Conservation (phyloP, 1,284 basidiomycete species). For the Wolfiporia cocos region DNA sequence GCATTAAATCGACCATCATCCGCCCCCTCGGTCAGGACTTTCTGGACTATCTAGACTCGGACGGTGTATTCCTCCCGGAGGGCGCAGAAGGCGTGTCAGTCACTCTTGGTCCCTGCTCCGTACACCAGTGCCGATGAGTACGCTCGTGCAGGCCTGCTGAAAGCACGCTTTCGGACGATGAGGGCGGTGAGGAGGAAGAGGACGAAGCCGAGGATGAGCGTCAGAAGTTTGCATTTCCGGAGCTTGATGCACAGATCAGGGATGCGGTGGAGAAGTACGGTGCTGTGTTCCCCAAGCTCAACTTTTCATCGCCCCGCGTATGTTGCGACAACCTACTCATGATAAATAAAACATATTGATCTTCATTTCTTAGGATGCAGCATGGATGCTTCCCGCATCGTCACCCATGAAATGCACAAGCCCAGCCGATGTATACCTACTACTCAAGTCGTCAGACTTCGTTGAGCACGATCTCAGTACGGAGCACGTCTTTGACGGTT, state of each 20-base stretch:
- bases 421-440: constrained; percentile 87
- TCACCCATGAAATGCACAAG: constrained; percentile 83
- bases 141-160: constrained; percentile 37
- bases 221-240: constrained; percentile 61
- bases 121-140: constrained; percentile 10
- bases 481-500: constrained; percentile 59
- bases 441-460: constrained; percentile 93
- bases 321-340: constrained; percentile 12
- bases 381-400: constrained; percentile 87
- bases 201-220: constrained; percentile 34
- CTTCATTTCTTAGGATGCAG: constrained; percentile 62
- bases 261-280: constrained; percentile 65
- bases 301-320: constrained; percentile 88
- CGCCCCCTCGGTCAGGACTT: constrained; percentile 65
- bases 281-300: constrained; percentile 92
- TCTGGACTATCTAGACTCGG: constrained; percentile 67
- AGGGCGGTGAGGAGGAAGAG: constrained; percentile 33
- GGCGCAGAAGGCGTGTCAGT: constrained; percentile 74
- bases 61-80: constrained; percentile 78
- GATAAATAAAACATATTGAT: neutral
- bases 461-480: constrained; percentile 73
- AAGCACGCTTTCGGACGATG: constrained; percentile 56
- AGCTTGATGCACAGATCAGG: constrained; percentile 72
- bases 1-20: constrained; percentile 78
- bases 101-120: constrained; percentile 7